A percentile compares a stretch with the other conserved stretches of the same genome.
Evolutionary conservation across 805 yeast species (phyloP).

Genomic region (Wickerhamiella azymoides): DNA sequence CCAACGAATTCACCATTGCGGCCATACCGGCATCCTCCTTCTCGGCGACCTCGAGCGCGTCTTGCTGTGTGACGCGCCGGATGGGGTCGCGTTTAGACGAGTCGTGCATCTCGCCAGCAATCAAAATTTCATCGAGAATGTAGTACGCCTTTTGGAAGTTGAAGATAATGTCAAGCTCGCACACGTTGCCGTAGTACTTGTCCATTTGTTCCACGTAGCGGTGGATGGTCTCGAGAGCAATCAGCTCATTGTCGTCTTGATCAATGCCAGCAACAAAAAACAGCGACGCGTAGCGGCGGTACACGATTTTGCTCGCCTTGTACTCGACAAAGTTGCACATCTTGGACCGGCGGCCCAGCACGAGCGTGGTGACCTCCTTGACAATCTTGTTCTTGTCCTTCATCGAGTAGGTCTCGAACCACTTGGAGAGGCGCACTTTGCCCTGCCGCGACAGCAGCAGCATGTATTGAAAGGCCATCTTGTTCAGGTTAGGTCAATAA

Average conservation of each 20-base stretch:
- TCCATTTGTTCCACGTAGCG: conserved; percentile 96
- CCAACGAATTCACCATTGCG: conserved; percentile 1
- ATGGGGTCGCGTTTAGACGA: conserved; percentile 68
- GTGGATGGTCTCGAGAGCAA: conserved; percentile 76
- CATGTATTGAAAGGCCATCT: conserved; percentile 66
- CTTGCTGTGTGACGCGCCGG: conserved; percentile 67
- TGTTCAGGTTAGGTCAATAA: conserved; percentile 7
- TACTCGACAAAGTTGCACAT: conserved; percentile 93
- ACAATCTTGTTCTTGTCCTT: conserved; percentile 76
- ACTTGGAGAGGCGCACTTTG: conserved; percentile 79
- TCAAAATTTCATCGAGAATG: conserved; percentile 73
- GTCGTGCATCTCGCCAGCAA: conserved; percentile 83
- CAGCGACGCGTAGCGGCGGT: conserved; percentile 84
- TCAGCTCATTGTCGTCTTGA: conserved; percentile 69
- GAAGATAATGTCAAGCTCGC: conserved; percentile 92
- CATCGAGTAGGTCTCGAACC: conserved; percentile 77
- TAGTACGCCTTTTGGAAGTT: conserved; percentile 90
- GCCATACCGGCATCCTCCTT: conserved; percentile 33
- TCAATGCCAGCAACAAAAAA: conserved; percentile 83
- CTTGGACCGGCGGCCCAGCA: conserved; percentile 72
- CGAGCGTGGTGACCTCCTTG: conserved; percentile 73
- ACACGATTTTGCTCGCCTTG: conserved; percentile 70
- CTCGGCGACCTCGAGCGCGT: conserved; percentile 70
- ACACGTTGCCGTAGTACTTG: conserved; percentile 85
- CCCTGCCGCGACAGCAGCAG: conserved; percentile 87